Evolutionary conservation across 2,329 filamentous ascomycete species (phyloP), one percentile per base, ranked within the genome.

Genomic region (Botrytis medusae): DNA sequence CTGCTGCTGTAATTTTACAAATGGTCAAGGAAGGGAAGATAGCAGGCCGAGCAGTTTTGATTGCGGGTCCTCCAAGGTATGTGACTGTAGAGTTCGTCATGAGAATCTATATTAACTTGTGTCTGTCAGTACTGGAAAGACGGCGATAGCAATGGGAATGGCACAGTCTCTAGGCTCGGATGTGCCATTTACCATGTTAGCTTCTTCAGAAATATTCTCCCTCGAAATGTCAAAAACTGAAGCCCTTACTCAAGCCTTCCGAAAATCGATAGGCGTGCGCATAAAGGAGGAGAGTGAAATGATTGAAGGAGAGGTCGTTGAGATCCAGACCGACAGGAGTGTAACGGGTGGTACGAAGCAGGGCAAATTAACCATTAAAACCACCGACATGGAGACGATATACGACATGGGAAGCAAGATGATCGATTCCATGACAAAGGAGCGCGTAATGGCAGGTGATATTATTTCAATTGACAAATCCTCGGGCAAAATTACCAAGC

Each of bases 11-110:
- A 67, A 97, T 99, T 79, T 85, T 99, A 75, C 94, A 97, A 86
- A 99, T 99, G 96, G 97, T 97, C 79, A 98, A 97, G 85, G 94
- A 98, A 81, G 95, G 95, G 81, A 98, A 98, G 87, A 98, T 99
- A 84, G 96, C 96, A 74, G 96, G 96, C 71, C 91, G 95, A 80
- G 96, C 96, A 48, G 93, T 98, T 46, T 86, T 99, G 79, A 97
- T 99, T 80, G 95, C 96, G 67, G 96, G 96, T 0, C 96, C 96
- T 74, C 96, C 96, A 6, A 95, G 90, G 90, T 90, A 84, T 74
- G 82, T 74, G 32, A 34, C n/a, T 61, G 34, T 63, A 42, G 60
- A 61, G 14, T 42, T 61, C 37, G 40, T 42, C 25, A 34, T 16
- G n/a, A 65, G 44, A 40, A 46, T 7, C 37, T 32, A 25, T 69